Evolutionary conservation across 768 basidiomycete species (phyloP).

Genomic region (Dacryopinax spathularia): DNA sequence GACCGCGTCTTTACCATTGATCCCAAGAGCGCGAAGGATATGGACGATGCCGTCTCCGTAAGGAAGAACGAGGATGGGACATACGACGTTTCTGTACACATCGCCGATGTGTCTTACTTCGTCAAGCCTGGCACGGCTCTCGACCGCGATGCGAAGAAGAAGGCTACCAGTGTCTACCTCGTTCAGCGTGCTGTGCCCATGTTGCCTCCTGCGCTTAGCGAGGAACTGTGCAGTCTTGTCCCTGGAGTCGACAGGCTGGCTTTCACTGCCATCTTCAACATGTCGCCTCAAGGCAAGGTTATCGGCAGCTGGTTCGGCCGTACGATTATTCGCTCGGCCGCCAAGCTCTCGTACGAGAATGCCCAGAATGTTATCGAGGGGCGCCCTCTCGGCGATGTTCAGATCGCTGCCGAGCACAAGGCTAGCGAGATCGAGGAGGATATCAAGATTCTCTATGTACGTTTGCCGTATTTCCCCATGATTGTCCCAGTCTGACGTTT

Average conservation of each 20-base stretch:
- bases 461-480: not conserved
- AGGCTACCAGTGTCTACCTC: slow-evolving; percentile 93
- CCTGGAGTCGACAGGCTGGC: slow-evolving; percentile 82
- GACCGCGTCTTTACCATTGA: slow-evolving; percentile 90
- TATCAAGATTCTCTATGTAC: slow-evolving; percentile 47
- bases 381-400: slow-evolving; percentile 37
- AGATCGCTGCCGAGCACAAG: slow-evolving; percentile 44
- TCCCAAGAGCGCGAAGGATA: slow-evolving; percentile 72
- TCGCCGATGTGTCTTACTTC: slow-evolving; percentile 93
- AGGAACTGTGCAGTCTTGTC: slow-evolving; percentile 81
- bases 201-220: slow-evolving; percentile 86
- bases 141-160: slow-evolving; percentile 93
- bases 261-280: slow-evolving; percentile 78
- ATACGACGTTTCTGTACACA: slow-evolving; percentile 85
- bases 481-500: not conserved
- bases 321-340: slow-evolving; percentile 82
- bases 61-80: slow-evolving; percentile 82
- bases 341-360: slow-evolving; percentile 68
- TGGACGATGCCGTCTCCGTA: slow-evolving; percentile 90
- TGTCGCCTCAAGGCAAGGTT: slow-evolving; percentile 67
- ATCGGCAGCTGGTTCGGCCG: slow-evolving; percentile 86
- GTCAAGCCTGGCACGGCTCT: slow-evolving; percentile 91
- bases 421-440: slow-evolving; percentile 56
- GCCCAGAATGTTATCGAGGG: slow-evolving; percentile 77
- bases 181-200: slow-evolving; percentile 93